Conservation (phyloP, 164 flowering plant genomes). For the Akebia trifoliata region DNA sequence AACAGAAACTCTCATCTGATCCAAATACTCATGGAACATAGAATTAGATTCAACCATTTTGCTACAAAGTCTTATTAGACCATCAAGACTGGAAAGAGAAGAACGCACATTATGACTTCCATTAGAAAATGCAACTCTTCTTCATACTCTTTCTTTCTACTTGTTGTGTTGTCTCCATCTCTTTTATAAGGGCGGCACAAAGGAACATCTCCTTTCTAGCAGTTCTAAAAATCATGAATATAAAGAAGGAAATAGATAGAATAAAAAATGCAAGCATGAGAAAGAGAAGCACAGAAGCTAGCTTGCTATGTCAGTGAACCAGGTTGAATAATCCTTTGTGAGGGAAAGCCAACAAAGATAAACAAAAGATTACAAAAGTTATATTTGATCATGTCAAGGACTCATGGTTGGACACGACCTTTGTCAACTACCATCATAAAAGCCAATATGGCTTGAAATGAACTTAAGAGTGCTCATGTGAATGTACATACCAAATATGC, state of each 20-base stretch:
- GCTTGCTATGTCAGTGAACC: conserved; percentile 19
- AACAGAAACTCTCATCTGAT: conserved; percentile 40
- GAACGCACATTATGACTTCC: conserved; percentile 85
- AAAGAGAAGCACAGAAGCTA: conserved; percentile 24
- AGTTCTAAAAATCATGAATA: conserved; percentile 25
- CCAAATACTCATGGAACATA: conserved; percentile 34
- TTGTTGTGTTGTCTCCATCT: conserved; percentile 74
- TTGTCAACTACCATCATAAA: no score
- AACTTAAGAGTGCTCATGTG: no score
- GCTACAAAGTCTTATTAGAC: conserved; percentile 40
- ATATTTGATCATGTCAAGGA: no score
- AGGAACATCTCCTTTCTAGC: conserved; percentile 41
- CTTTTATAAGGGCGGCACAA: conserved; percentile 45
- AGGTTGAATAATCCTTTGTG: conserved; percentile 17
- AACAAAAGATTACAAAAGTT: not conserved
- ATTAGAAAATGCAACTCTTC: conserved; percentile 65
- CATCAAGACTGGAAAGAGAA: conserved; percentile 50
- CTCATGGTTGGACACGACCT: no score
- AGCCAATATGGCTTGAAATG: no score
- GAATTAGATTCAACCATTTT: conserved; percentile 30
- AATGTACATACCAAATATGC: no score
- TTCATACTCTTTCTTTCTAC: conserved; percentile 84
- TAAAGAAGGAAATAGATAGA: conserved; percentile 20
- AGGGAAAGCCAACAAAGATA: conserved; percentile 35
- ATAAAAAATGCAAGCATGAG: conserved; percentile 20